phyloP scores from a whole-genome alignment of 2,329 filamentous ascomycete genomes.

The Eutypa lata region DNA sequence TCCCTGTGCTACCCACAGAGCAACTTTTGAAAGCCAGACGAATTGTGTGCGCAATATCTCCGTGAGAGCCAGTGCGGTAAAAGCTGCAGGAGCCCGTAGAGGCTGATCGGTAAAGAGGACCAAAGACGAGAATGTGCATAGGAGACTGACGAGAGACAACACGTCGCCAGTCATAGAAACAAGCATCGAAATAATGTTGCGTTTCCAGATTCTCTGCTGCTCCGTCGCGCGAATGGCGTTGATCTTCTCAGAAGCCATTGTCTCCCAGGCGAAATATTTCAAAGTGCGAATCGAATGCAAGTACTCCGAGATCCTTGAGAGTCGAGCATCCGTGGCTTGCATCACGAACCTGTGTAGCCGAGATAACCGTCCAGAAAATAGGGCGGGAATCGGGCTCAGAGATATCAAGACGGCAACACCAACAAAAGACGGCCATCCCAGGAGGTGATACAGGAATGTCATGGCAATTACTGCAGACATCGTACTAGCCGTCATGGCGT shows the following conservation, averaged over 20 bases:
- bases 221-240: conserved; percentile 25
- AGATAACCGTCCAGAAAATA: conserved; percentile 25
- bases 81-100: conserved; percentile 12
- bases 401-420: conserved; percentile 27
- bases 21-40: conserved; percentile 16
- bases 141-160: conserved; percentile 11
- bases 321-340: conserved; percentile 28
- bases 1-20: conserved; percentile 25
- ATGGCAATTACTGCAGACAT: conserved; percentile 27
- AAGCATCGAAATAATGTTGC: conserved; percentile 20
- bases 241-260: conserved; percentile 25
- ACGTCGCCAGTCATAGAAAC: conserved; percentile 16
- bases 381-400: conserved; percentile 25
- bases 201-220: conserved; percentile 28
- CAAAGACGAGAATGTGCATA: conserved; percentile 8
- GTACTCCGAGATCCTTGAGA: conserved; percentile 31
- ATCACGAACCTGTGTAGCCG: conserved; percentile 26
- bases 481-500: conserved; percentile 23
- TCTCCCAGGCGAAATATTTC: conserved; percentile 35
- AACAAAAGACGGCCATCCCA: conserved; percentile 31
- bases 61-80: conserved; percentile 18
- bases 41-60: conserved; percentile 18
- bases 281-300: conserved; percentile 30
- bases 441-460: conserved; percentile 29
- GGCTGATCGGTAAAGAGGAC: conserved; percentile 1